A percentile compares a stretch with the other conserved stretches of the same genome.
phyloP scores from a whole-genome alignment of 2,329 filamentous ascomycete genomes.

The Microdochium paspali region DNA sequence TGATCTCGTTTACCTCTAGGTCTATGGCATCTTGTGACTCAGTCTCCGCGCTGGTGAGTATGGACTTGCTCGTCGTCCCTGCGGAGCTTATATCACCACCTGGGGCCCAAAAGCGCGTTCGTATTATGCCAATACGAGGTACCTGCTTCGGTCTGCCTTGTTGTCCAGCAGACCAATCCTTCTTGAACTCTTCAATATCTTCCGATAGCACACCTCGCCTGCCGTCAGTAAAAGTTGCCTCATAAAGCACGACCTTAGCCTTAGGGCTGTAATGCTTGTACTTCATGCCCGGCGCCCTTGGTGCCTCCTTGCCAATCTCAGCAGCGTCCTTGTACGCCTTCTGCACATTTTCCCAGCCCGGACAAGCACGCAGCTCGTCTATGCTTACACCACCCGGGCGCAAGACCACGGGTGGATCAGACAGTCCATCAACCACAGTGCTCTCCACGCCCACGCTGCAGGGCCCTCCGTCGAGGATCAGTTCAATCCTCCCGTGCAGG shows the following conservation, averaged over 20 bases:
- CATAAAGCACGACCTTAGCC: constrained; percentile 77
- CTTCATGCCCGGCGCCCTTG: constrained; percentile 94
- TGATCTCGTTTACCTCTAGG: constrained; percentile 29
- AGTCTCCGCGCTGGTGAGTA: constrained; percentile 1
- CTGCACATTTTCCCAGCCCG: constrained; percentile 72
- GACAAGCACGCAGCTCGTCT: constrained; percentile 62
- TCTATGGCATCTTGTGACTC: constrained; percentile 15
- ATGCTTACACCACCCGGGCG: constrained; percentile 81
- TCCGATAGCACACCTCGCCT: constrained; percentile 23
- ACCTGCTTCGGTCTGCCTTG: constrained; percentile 3
- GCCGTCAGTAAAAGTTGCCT: constrained; percentile 35
- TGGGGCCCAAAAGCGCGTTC: constrained; percentile 43
- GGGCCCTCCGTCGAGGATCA: constrained; percentile 81
- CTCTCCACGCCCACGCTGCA: constrained; percentile 91
- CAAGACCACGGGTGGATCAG: constrained; percentile 69
- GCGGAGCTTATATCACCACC: constrained; percentile 27
- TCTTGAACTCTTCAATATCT: constrained; percentile 18
- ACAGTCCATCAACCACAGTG: constrained; percentile 89
- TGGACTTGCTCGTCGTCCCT: neutral
- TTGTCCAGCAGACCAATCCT: constrained; percentile 4
- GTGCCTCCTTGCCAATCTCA: constrained; percentile 54
- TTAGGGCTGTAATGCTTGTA: constrained; percentile 96
- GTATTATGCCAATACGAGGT: constrained; percentile 39
- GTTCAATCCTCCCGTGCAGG: constrained; percentile 68
- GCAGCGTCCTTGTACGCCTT: constrained; percentile 72